Evolutionary conservation across 805 yeast species (phyloP).

Genomic region (Saccharomycopsis fermentans): DNA sequence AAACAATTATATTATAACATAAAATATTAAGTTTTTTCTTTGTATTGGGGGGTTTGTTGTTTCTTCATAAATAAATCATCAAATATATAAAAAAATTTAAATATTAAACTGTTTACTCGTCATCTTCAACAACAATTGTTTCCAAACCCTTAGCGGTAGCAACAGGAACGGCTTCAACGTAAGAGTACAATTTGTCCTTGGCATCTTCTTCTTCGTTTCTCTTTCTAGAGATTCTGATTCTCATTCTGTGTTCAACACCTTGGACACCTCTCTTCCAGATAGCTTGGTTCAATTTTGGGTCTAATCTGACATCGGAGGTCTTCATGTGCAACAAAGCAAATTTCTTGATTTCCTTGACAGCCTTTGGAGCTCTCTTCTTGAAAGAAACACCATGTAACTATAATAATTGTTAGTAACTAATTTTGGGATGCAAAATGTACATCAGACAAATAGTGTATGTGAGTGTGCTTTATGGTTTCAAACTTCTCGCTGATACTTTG

Average conservation of each 20-base stretch:
- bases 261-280: conserved; percentile 99
- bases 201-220: conserved; percentile 99
- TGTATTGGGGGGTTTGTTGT: conserved; percentile 1
- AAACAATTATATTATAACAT: conserved; percentile 1
- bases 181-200: conserved; percentile 93
- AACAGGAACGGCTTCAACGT: conserved; percentile 94
- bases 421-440: background rate
- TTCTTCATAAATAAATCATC: conserved; percentile 1
- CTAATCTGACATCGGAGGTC: conserved; percentile 97
- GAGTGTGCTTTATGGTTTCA: background rate
- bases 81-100: conserved; percentile 4
- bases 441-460: too few relatives aligned
- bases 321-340: conserved; percentile 99
- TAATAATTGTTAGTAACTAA: conserved; percentile 33
- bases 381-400: conserved; percentile 96
- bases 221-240: conserved; percentile 98
- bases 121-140: conserved; percentile 91
- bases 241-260: conserved; percentile 97
- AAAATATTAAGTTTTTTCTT: conserved; percentile 1
- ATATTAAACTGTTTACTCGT: conserved; percentile 26
- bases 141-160: conserved; percentile 95
- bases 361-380: conserved; percentile 99
- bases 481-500: too few relatives aligned
- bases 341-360: conserved; percentile 98
- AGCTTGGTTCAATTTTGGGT: conserved; percentile 96